phyloP scores from a whole-genome alignment of 2,329 filamentous ascomycete genomes.

The Ascochyta fabae region DNA sequence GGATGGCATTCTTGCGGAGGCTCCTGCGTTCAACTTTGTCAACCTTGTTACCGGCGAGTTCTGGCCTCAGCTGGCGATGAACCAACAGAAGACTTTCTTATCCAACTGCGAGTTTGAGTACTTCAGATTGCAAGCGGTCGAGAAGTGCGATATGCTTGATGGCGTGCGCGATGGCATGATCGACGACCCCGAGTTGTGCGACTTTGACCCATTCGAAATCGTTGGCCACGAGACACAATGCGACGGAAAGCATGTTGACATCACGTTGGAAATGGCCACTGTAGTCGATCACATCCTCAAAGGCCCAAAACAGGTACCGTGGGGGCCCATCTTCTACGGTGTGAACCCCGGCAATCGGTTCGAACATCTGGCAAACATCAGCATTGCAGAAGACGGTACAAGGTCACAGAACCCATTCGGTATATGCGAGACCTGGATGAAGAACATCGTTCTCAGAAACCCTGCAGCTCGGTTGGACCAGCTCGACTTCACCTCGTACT shows the following conservation, averaged over 20 bases:
- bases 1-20: slow-evolving; percentile 45
- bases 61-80: slow-evolving; percentile 40
- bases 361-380: slow-evolving; percentile 22
- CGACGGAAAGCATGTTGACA: slow-evolving; percentile 23
- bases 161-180: slow-evolving; percentile 44
- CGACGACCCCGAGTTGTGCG: slow-evolving; percentile 32
- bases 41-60: slow-evolving; percentile 28
- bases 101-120: slow-evolving; percentile 38
- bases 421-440: slow-evolving; percentile 28
- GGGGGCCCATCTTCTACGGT: slow-evolving; percentile 20
- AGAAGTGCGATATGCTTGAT: slow-evolving; percentile 37
- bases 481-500: slow-evolving; percentile 22
- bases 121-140: slow-evolving; percentile 28
- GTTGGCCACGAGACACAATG: slow-evolving; percentile 28
- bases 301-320: slow-evolving; percentile 24
- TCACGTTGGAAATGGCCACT: slow-evolving; percentile 30
- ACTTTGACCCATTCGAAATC: slow-evolving; percentile 27
- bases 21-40: slow-evolving; percentile 38
- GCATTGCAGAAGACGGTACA: slow-evolving; percentile 18
- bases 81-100: slow-evolving; percentile 27
- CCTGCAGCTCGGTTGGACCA: slow-evolving; percentile 20
- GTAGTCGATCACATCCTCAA: slow-evolving; percentile 26
- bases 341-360: slow-evolving; percentile 21
- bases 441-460: slow-evolving; percentile 24
- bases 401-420: slow-evolving; percentile 26